These are phyloP conservation scores for Hanseniaspora meyeri DNA, from an alignment of 805 yeast species.

Conservation along the genomic window DNA sequence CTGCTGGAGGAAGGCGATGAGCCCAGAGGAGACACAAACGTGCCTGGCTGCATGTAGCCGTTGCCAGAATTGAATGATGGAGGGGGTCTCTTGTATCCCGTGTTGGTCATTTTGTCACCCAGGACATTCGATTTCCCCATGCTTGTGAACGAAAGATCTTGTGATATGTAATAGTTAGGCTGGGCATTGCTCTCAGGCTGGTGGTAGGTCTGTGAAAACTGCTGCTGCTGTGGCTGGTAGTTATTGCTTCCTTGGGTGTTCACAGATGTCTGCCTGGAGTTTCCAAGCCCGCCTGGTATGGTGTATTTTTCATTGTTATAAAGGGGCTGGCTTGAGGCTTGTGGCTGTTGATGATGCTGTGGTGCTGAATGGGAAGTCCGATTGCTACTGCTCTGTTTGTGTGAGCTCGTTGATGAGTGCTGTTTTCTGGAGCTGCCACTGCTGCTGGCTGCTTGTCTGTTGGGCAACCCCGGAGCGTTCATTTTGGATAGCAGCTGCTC, in stretches of 20 bases:
- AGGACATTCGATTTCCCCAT: not conserved
- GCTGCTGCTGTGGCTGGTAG: slow-evolving; percentile 16
- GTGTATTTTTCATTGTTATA: slow-evolving; percentile 1
- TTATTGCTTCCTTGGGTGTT: not conserved
- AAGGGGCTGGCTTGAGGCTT: not conserved
- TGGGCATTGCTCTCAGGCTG: not conserved
- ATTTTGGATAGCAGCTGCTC: slow-evolving; percentile 11
- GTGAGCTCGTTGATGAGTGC: not conserved
- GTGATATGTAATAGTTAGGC: slow-evolving; percentile 1
- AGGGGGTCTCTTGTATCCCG: slow-evolving; percentile 6
- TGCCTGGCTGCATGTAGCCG: not conserved
- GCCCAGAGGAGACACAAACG: not conserved
- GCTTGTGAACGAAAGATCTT: slow-evolving; percentile 5
- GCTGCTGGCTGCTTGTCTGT: not conserved
- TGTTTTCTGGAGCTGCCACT: not conserved
- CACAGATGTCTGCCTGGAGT: slow-evolving; percentile 6
- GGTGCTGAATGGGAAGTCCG: not conserved
- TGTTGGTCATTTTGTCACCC: slow-evolving; percentile 4
- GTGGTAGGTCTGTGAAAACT: slow-evolving; percentile 8
- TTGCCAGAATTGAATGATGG: not conserved
- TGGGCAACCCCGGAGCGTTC: not conserved
- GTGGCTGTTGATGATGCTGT: not conserved
- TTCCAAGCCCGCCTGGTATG: slow-evolving; percentile 6
- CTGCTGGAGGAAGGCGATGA: slow-evolving; percentile 5
- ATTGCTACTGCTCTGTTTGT: not conserved